Base-by-base conservation (phyloP, 2,329 filamentous ascomycete genomes). In the Penicillium sp. region DNA sequence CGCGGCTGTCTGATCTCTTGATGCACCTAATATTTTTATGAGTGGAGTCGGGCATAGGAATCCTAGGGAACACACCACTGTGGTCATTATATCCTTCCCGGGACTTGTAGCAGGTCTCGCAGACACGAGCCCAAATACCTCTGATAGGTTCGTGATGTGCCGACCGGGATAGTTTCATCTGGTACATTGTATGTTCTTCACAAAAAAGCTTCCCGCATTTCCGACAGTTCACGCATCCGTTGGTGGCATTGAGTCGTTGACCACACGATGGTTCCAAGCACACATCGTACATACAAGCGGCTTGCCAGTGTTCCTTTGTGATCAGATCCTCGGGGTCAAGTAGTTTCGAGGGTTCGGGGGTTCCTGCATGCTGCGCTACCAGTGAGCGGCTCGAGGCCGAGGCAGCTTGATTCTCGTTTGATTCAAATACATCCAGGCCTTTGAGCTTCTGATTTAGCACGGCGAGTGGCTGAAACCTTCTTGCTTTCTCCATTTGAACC, bases 51-150 rank as follows among this genome's bases (percentile, higher is more conserved):
- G 24, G 8, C 10, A 37, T 20, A 7, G 7, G 20, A 30, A 21
- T 2, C 5, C 1, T 2, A 9, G 1, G 30, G 13, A 12, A n/a
- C 26, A 1, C 50, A 77, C 77, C 90, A 49, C 82, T 83, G 62
- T 93, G 88, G 65, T 99, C 92, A 68, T 95, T 96, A 73, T 99
- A 99, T 3, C 94, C 94, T 21, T 92, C 90, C 64, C 94, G 84
- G 45, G 91, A 96, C 76, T 97, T 97, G 76, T 94, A 99, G 75
- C 94, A 99, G n/a, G 94, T 97, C 76, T 99, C 94, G 68, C 94
- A 99, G 2, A 97, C 93, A 45, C 94, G 79, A 63, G 90, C 96
- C 94, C 94, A 99, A 61, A 90, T 84, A 7, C 94, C 94, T 55
- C 93, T 80, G 1, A 94, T 84, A 0, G 94, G 93, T 58, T 99